Evolutionary conservation across 2,329 filamentous ascomycete genomes (phyloP), one percentile per base, ranked within the genome.

Genomic region (Tolypocladium inflatum): DNA sequence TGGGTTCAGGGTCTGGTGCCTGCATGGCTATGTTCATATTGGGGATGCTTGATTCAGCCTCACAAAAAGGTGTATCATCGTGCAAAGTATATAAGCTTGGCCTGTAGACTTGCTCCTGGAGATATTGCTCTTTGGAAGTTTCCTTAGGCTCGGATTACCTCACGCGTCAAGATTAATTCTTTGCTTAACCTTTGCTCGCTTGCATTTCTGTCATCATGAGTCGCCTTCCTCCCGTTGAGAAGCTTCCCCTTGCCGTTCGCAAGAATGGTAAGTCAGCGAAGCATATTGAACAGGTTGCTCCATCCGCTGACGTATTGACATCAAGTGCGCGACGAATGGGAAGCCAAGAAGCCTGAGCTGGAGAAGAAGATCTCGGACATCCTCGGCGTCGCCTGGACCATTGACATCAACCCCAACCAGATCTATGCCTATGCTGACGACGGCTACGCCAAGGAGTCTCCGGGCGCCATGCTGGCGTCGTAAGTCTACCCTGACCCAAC

Each of bases 291-390:
- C 21, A 4, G 0, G 11, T 17, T 2, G 3, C 33, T 33, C 13
- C 13, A 4, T 21, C 17, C 10, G 39, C 3, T 21, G 41, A 11
- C 50, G 10, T 17, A n/a, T n/a, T 3, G 7, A 17, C 17, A 3
- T 2, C 3, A 10, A 82, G 79, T 82, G 61, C 78, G 80, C 7
- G 81, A 83, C 63, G 72, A 75, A 19, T 83, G 74, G 73, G 78
- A 82, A 21, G 71, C 66, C 58, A 79, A 77, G 59, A 81, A 78
- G 63, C 66, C 61, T 0, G 75, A 73, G 2, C 61, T 75, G 17
- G 78, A 80, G 65, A 66, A 72, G 56, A 65, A 74, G 57, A 63
- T 83, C 45, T 77, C 77, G 0, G 70, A 73, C 0, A 51, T 75
- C 48, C 73, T 83, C 3, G 78, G 77, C n/a, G 68, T 70, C 39